Evolutionary conservation across 2,329 filamentous ascomycete species (phyloP), one percentile per base, ranked within the genome.

Genomic region (Phaeophleospora eucalypticola): DNA sequence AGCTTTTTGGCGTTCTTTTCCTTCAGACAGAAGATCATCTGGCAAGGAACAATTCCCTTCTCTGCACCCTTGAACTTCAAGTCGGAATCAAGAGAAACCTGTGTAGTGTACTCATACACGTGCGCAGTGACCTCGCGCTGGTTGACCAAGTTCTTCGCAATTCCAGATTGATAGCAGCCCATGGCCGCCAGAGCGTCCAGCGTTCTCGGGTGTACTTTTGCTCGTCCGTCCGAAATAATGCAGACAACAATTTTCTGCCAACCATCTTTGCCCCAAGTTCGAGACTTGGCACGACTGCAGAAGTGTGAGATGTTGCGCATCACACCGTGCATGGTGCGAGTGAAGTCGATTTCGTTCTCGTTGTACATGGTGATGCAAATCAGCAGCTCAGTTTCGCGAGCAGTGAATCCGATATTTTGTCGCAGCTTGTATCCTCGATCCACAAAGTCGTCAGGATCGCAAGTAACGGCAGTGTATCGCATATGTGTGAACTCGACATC

Each of bases 211-310:
- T 98, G 89, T 24, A 98, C 91, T 69, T 89, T 89, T 74, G 89
- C 83, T 61, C 94, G 86, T 17, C 93, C 93, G 65, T 98, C 93
- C 1, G 89, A 90, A 48, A 98, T 90, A 63, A 98, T 87, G 65
- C 89, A 96, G 0, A 98, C 91, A 0, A 98, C 93, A 62, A 98
- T 96, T 75, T 98, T 98, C 70, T 98, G 89, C 93, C 93, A 98
- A 3, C 93, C 93, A 43, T 88, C 82, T 59, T 95, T 94, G 33
- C 93, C 94, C 93, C 93, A 98, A 0, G 90, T 97, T 49, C 93
- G 82, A 4, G 89, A 95, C 67, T 93, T 91, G 45, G 84, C 86
- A 43, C 93, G 84, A 16, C 85, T 89, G 74, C 93, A 98, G 70
- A 98, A 96, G 67, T 97, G 93, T 12, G 87, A 83, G 60, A 98